Percentiles rank a stretch among this genome's conserved stretches.
Conservation (phyloP, 2,329 filamentous ascomycete genomes). For the Lithohypha guttulata region DNA sequence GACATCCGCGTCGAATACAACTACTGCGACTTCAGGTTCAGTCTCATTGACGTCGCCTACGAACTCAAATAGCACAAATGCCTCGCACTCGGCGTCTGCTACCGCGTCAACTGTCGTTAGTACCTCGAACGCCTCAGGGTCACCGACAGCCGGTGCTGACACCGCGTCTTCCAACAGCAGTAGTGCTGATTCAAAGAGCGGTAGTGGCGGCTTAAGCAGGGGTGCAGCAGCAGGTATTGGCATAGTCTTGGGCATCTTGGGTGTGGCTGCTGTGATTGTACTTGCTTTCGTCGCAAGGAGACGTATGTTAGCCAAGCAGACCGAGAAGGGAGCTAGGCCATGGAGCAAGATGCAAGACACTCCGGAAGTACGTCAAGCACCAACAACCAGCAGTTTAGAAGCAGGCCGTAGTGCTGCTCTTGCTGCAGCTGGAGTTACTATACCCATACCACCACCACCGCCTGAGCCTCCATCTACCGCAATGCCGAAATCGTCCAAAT, state of each 20-base stretch:
- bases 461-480: neutral
- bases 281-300: constrained; percentile 3
- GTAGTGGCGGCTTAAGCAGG: constrained; percentile 2
- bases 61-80: neutral
- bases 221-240: constrained; percentile 7
- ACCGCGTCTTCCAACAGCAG: neutral
- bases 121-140: neutral
- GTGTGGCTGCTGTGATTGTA: constrained; percentile 1
- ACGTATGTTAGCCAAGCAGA: neutral
- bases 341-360: constrained; percentile 6
- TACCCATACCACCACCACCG: neutral
- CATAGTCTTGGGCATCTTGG: constrained; percentile 1
- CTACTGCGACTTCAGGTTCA: no score
- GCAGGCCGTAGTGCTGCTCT: neutral
- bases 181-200: neutral
- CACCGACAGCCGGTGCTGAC: neutral
- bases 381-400: neutral
- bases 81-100: neutral
- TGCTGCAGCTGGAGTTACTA: neutral
- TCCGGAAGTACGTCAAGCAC: neutral
- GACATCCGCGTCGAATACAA: no score
- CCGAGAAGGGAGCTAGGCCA: neutral
- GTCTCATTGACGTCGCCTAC: neutral
- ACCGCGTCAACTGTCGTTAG: neutral
- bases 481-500: constrained; percentile 3